These are phyloP conservation scores for Lachnellula arida DNA, from an alignment of 2,329 filamentous ascomycete species.

Conservation along the genomic window DNA sequence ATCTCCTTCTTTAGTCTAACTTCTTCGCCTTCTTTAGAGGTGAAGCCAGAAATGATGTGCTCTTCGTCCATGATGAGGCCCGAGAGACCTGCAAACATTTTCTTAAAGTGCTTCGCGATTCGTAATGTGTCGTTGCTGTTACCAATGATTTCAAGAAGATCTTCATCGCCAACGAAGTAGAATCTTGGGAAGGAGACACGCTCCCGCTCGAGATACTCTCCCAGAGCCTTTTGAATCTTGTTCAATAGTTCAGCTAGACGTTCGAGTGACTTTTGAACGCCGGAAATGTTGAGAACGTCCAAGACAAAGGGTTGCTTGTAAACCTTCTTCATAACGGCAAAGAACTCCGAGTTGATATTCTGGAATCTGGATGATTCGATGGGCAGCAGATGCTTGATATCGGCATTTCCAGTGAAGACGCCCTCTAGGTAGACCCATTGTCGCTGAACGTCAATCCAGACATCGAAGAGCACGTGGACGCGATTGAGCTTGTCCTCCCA, in stretches of 20 bases:
- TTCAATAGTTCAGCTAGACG: slow-evolving; percentile 93
- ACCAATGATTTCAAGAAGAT: slow-evolving; percentile 96
- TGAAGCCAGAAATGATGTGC: slow-evolving; percentile 82
- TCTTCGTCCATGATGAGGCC: slow-evolving; percentile 91
- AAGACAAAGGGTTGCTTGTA: slow-evolving; percentile 94
- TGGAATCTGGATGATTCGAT: slow-evolving; percentile 96
- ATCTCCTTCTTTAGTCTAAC: slow-evolving; percentile 87
- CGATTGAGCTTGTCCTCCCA: slow-evolving; percentile 99
- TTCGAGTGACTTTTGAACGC: slow-evolving; percentile 93
- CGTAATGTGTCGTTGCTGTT: slow-evolving; percentile 97
- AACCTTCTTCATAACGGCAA: slow-evolving; percentile 99
- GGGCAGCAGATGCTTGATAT: slow-evolving; percentile 96
- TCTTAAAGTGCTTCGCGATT: slow-evolving; percentile 98
- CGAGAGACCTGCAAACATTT: slow-evolving; percentile 98
- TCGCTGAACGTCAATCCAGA: slow-evolving; percentile 99
- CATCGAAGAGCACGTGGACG: slow-evolving; percentile 95
- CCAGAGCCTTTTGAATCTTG: slow-evolving; percentile 98
- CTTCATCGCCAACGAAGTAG: slow-evolving; percentile 99
- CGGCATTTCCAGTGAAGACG: slow-evolving; percentile 96
- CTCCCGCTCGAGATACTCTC: slow-evolving; percentile 97
- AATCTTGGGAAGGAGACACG: slow-evolving; percentile 96
- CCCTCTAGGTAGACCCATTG: slow-evolving; percentile 99
- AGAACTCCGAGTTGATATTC: slow-evolving; percentile 99
- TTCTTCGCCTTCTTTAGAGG: slow-evolving; percentile 89
- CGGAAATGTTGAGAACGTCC: slow-evolving; percentile 92